Percentiles rank a stretch among this genome's conserved stretches.
Conservation (phyloP, 495 filamentous ascomycete genomes). For the Penicillium riverlandense region DNA sequence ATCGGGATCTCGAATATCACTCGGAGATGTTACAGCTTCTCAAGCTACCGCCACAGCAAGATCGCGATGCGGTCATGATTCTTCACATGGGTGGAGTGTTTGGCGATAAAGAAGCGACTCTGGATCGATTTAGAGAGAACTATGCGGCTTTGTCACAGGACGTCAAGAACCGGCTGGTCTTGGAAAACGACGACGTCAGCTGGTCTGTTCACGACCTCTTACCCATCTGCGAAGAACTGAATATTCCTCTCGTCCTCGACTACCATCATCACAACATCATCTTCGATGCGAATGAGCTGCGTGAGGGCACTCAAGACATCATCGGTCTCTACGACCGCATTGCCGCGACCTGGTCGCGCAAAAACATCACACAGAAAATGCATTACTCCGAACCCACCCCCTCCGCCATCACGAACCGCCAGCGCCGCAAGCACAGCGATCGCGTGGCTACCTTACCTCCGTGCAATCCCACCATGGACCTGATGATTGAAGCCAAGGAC, state of each 20-base stretch:
- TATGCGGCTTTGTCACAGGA: conserved; percentile 57
- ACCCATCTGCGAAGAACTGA: conserved; percentile 84
- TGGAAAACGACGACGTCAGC: conserved; percentile 91
- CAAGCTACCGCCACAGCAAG: conserved; percentile 66
- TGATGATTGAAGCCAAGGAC: conserved; percentile 99
- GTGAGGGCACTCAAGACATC: conserved; percentile 85
- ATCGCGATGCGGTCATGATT: conserved; percentile 91
- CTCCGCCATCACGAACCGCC: conserved; percentile 63
- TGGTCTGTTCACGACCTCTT: conserved; percentile 90
- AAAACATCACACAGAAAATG: conserved; percentile 90
- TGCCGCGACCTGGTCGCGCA: conserved; percentile 74
- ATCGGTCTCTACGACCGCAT: conserved; percentile 65
- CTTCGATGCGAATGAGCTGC: conserved; percentile 62
- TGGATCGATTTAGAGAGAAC: conserved; percentile 75
- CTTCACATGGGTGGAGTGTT: conserved; percentile 91
- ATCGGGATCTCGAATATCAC: conserved; percentile 86
- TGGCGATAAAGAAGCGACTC: conserved; percentile 76
- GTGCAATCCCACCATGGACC: conserved; percentile 73
- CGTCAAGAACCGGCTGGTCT: conserved; percentile 73
- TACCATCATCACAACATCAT: conserved; percentile 96
- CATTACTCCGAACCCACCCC: conserved; percentile 83
- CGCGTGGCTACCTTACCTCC: conserved; percentile 74
- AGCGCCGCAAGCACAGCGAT: conserved; percentile 77
- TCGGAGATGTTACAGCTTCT: conserved; percentile 77
- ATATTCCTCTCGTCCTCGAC: conserved; percentile 89